Percentiles rank a stretch among this genome's conserved stretches.
Conservation (phyloP, 2,329 filamentous ascomycete genomes). For the Gnomoniopsis sp. region DNA sequence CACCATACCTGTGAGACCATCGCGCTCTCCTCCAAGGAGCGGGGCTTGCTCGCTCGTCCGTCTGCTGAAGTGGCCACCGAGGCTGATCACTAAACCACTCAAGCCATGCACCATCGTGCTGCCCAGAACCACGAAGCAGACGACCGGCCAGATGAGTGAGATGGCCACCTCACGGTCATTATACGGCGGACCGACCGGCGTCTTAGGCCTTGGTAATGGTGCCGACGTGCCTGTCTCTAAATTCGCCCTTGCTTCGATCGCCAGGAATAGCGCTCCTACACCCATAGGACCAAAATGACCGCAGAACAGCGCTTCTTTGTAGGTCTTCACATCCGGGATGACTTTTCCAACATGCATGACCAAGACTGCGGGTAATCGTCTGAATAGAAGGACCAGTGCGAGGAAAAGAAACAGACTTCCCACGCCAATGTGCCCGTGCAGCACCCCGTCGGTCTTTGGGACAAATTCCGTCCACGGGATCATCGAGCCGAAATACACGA, state of each 20-base stretch:
- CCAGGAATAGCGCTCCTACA: slow-evolving; percentile 25
- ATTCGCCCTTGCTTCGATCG: slow-evolving; percentile 16
- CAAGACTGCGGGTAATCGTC: slow-evolving; percentile 22
- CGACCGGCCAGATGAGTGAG: slow-evolving; percentile 11
- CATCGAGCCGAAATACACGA: slow-evolving; percentile 25
- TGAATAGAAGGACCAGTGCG: slow-evolving; percentile 19
- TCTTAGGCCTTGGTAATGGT: neutral
- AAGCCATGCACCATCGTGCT: slow-evolving; percentile 15
- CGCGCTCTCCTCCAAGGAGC: slow-evolving; percentile 4
- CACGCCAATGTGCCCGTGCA: slow-evolving; percentile 17
- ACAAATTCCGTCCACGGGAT: slow-evolving; percentile 23
- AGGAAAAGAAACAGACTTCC: slow-evolving; percentile 20
- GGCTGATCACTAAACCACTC: slow-evolving; percentile 10
- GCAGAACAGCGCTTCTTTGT: slow-evolving; percentile 23
- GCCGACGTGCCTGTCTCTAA: slow-evolving; percentile 11
- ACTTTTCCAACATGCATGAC: slow-evolving; percentile 14
- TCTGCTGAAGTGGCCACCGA: slow-evolving; percentile 5
- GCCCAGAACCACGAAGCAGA: slow-evolving; percentile 15
- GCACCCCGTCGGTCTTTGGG: neutral
- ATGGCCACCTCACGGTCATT: slow-evolving; percentile 5
- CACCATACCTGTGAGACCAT: slow-evolving; percentile 6
- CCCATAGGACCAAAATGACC: slow-evolving; percentile 29
- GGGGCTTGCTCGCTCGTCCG: slow-evolving; percentile 6
- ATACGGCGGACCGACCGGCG: slow-evolving; percentile 1
- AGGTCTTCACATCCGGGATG: slow-evolving; percentile 17